Base-by-base conservation (phyloP, 495 filamentous ascomycete genomes). In the Xylaria grammica region DNA sequence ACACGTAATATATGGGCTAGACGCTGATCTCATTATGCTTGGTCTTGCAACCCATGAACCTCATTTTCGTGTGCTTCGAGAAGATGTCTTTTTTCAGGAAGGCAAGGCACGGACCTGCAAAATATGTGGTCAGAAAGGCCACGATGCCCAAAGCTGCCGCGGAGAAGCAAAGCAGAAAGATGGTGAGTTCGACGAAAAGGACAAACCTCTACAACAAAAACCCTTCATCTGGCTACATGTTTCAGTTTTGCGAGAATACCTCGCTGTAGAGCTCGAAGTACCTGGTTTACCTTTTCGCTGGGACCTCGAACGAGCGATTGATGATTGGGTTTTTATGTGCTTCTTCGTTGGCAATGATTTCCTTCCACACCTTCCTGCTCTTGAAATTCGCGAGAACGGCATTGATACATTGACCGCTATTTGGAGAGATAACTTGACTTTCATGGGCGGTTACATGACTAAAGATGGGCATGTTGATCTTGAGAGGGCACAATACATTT, bases 271-370 rank as follows among this genome's bases (percentile, higher is more conserved):
- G 75, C 86, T 99, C 61, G 82, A 90, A 68, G 87, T 97, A 30
- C 90, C 91, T 45, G 82, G 85, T 34, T 70, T 84, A n/a, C 91
- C 92, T 54, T 87, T 89, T 49, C 92, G 93, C 66, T 87, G 86
- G 67, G 92, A 99, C 75, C 81, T 97, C 30, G 95, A 99, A 74
- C 86, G 95, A 67, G 95, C 96, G n/a, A 82, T 99, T 59, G 95
- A 99, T 80, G 95, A 99, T 76, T 98, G 96, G 95, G 92, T 99
- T 17, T 99, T 99, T 77, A 97, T 99, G 94, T 99, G 95, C 81
- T 99, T 96, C 79, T 99, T 99, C 74, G 95, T 99, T 63, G 95
- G 95, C 68, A 99, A 99, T 75, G 96, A 99, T 81, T 99, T 99
- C 79, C 81, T 99, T 68, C 95, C 95, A 49, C 95, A 99, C 82